Evolutionary conservation across 2,329 filamentous ascomycete genomes (phyloP), one percentile per base, ranked within the genome.

Genomic region (Rutstroemia sydowiana): DNA sequence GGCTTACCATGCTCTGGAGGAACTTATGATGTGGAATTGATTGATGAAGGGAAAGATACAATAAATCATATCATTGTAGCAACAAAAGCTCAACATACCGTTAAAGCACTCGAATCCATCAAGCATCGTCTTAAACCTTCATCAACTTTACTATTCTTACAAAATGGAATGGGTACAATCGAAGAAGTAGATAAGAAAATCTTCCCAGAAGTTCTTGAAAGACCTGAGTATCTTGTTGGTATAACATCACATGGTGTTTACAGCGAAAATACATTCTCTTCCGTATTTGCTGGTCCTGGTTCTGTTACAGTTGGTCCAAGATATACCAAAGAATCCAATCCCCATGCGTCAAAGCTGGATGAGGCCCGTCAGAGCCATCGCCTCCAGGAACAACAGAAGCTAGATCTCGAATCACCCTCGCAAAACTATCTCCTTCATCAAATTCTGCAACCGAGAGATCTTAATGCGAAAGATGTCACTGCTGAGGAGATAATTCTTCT

Each of bases 151-250:
- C 75, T 85, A 11, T 87, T 96, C 61, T 71, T 88, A 21, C 91
- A 96, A 61, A 95, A 95, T 61, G 92, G 92, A 43, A 86, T 96
- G 81, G 90, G 87, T 30, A 69, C 78, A 1, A 69, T 84, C 10
- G 81, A 85, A 8, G 75, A 81, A 55, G 71, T 87, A 45, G 58
- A 51, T 7, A 79, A 80, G 54, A 62, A 74, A 9, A 65, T 87
- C 42, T 87, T 85, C 62, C 76, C 80, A 0, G 72, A 84, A 54
- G 70, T 74, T 1, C 62, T 63, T 3, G 73, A 70, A 0, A 72
- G 82, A 18, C 91, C 91, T 3, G 79, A 78, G 55, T 95, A 91
- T 67, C 75, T 95, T 56, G 70, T 84, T 37, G 88, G 88, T 32
- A 71, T 82, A 3, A 77, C 74, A 2, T 78, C 74, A 6, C 79